Conservation (phyloP, 1,139 yeast species). For the Diutina rugosa region DNA sequence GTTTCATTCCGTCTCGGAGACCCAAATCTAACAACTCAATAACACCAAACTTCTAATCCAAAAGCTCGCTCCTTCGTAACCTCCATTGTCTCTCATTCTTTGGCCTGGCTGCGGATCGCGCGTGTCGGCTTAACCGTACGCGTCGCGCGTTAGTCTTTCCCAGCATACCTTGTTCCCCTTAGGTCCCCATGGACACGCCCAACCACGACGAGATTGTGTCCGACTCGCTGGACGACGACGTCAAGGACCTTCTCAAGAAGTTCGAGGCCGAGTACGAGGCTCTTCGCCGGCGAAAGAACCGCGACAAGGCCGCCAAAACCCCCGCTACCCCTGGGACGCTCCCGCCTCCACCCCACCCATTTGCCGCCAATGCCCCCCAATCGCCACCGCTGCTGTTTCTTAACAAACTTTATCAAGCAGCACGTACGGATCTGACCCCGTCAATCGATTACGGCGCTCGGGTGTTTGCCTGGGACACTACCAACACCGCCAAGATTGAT, state of each 20-base stretch:
- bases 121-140: background rate
- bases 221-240: slow-evolving; percentile 1
- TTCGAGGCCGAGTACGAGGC: slow-evolving; percentile 1
- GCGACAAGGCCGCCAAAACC: background rate
- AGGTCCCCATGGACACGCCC: background rate
- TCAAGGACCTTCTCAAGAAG: slow-evolving; percentile 2
- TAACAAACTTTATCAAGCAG: background rate
- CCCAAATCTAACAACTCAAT: too few relatives aligned
- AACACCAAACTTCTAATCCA: too few relatives aligned
- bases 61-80: too few relatives aligned
- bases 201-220: background rate
- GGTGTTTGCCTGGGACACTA: background rate
- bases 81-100: too few relatives aligned
- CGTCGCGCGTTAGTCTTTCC: background rate
- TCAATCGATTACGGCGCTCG: background rate
- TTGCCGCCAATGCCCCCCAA: background rate
- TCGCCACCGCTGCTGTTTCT: background rate
- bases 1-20: too few relatives aligned
- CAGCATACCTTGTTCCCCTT: too few relatives aligned
- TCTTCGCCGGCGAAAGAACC: background rate
- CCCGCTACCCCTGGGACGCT: background rate
- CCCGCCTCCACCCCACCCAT: background rate
- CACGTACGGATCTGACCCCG: background rate
- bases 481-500: background rate
- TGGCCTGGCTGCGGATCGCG: too few relatives aligned